Evolutionary conservation across 371 early-diverging fungal genomes (phyloP), one percentile per base, ranked within the genome.

Genomic region (Massospora cicadina): DNA sequence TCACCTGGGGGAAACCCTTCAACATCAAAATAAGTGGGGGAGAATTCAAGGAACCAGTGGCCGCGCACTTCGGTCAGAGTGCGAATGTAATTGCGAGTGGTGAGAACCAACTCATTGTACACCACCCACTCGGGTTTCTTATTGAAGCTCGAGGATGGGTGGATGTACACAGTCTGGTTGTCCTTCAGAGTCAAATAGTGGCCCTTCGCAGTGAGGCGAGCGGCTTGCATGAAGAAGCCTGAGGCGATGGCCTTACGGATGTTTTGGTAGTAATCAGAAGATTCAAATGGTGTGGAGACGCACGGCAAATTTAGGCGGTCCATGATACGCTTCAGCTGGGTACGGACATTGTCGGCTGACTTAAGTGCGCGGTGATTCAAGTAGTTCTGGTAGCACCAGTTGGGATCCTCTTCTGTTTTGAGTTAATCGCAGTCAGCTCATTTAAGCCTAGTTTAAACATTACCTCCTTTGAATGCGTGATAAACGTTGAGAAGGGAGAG

Each of bases 201-300:
- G 0, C 93, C 93, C 2, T 81, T 81, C 31, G 86, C 78, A 67
- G 95, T 93, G 60, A 88, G 72, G 72, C 95, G 93, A 0, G 94
- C 98, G 0, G 89, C 93, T 72, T 96, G 95, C 98, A 96, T 97
- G 72, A 95, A 97, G 79, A 87, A 95, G 24, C 97, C 97, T 13
- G 89, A 75, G 0, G 83, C 73, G 66, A 98, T 72, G 0, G 96
- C 93, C 70, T 81, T 80, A 64, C 95, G 81, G 64, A 97, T 93
- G 59, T 88, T 89, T 26, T 73, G 74, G 70, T 90, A 93, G 59
- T 90, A 93, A 10, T 76, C 71, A 64, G 79, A 75, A 66, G 84
- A 82, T 53, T 83, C 83, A 70, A 88, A 88, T n/a, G 79, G 71
- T 27, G 85, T 85, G 0, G 87, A 85, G 3, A 85, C 72, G 56